These are phyloP conservation scores for Xanthoconium purpureum DNA, from an alignment of 768 basidiomycete genomes.

Conservation along the genomic window DNA sequence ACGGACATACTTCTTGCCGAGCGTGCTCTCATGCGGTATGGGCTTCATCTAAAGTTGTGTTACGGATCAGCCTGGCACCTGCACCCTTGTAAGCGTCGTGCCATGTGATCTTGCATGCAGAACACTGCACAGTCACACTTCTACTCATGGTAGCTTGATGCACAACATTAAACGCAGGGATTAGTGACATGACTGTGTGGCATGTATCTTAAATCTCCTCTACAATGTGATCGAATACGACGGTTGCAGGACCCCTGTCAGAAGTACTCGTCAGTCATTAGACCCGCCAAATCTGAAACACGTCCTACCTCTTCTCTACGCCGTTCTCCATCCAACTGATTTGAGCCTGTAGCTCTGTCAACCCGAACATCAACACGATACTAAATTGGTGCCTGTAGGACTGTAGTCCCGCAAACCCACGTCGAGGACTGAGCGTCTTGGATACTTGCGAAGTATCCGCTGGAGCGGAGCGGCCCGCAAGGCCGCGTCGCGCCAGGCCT, in stretches of 20 bases:
- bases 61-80: too few species aligned
- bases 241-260: conserved; percentile 30
- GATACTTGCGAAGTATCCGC: conserved; percentile 30
- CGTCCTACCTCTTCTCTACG: conserved; percentile 21
- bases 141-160: too few species aligned
- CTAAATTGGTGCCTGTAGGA: conserved; percentile 36
- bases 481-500: too few species aligned
- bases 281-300: neutral
- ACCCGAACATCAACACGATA: conserved; percentile 42
- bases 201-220: conserved; percentile 21
- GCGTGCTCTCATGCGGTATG: too few species aligned
- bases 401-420: conserved; percentile 27
- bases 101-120: too few species aligned
- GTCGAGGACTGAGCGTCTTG: conserved; percentile 30
- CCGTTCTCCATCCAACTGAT: conserved; percentile 42
- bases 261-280: neutral
- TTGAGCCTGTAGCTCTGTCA: conserved; percentile 47
- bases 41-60: too few species aligned
- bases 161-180: too few species aligned
- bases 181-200: neutral
- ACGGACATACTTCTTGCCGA: too few species aligned
- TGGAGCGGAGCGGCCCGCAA: too few species aligned
- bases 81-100: too few species aligned
- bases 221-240: conserved; percentile 33
- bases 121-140: too few species aligned